Evolutionary conservation across 495 filamentous ascomycete genomes (phyloP), one percentile per base, ranked within the genome.

Genomic region (Xylaria palmicola): DNA sequence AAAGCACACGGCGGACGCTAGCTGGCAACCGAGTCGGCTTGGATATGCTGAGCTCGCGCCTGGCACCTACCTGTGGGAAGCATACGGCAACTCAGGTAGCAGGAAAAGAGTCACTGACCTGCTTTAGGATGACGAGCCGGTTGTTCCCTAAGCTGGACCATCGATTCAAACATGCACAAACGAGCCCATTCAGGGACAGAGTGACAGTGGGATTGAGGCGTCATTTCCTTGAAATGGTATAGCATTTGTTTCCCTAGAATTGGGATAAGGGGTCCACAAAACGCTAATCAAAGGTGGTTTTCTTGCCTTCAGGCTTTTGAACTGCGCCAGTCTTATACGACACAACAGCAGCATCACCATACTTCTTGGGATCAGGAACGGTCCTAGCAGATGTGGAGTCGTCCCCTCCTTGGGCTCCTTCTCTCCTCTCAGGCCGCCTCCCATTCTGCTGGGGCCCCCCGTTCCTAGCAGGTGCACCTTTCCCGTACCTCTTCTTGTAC

Each of bases 401-500:
- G 20, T 58, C 64, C 34, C 56, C 45, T 32, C 59, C 65, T 17
- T 41, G 56, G 17, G 41, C 53, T 43, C 43, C 50, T 66, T 60
- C 54, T 59, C 36, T 39, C 62, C 56, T 60, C 59, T 36, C 62
- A 55, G 37, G 43, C 58, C 27, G 54, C 17, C 32, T 57, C 60
- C 27, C 57, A 40, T 30, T 41, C 56, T 69, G 62, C 77, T 74
- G 62, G 77, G 68, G 57, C 50, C 47, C 69, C 72, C 44, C 45
- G 47, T 62, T 48, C 47, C 32, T 62, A 3, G 15, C 27, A 6
- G 62, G 58, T 6, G 65, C 70, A 29, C 87, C 88, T 73, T 90
- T 92, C 47, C 91, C 90, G 74, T 89, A 98, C 9, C 94, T 86
- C 78, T 97, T 98, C 76, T 91, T 90, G 73, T 99, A 98, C 43